Evolutionary conservation across 176 grass and related monocot genomes (phyloP).

Genomic region (Raddia guianensis): DNA sequence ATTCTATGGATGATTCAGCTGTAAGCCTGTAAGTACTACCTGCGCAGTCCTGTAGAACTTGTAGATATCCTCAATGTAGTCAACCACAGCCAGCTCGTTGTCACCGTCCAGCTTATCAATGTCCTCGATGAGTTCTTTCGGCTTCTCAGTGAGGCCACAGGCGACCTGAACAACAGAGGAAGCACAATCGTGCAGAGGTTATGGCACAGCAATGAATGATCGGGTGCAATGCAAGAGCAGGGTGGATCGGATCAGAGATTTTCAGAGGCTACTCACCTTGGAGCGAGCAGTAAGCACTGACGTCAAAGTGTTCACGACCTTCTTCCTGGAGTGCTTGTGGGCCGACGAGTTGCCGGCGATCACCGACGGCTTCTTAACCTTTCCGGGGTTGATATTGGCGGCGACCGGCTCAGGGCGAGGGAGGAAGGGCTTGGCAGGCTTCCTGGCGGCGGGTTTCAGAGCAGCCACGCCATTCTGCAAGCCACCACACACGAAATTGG

Average conservation of each 20-base stretch:
- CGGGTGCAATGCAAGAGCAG: neutral
- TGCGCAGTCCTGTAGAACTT: constrained; percentile 57
- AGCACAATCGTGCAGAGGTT: neutral
- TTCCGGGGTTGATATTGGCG: constrained; percentile 38
- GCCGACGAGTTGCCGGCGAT: neutral
- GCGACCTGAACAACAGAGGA: constrained; percentile 43
- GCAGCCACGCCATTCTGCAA: constrained; percentile 33
- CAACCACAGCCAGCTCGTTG: constrained; percentile 59
- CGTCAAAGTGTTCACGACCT: constrained; percentile 60
- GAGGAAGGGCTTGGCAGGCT: constrained; percentile 45
- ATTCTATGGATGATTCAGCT: neutral
- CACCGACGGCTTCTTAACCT: constrained; percentile 23
- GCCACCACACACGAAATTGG: neutral
- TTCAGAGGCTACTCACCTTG: constrained; percentile 50
- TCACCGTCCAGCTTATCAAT: constrained; percentile 57
- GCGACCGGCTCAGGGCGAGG: constrained; percentile 35
- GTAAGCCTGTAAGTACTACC: constrained; percentile 30
- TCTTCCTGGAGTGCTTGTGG: constrained; percentile 51
- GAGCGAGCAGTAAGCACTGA: constrained; percentile 78
- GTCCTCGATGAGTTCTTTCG: constrained; percentile 41
- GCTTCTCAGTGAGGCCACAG: constrained; percentile 42
- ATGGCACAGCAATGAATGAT: neutral
- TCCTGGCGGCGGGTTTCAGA: constrained; percentile 37
- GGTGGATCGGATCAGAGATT: neutral
- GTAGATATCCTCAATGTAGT: constrained; percentile 74